Percentiles rank a stretch among this genome's conserved stretches.
Conservation (phyloP, 148 eudicot genomes). For the Nepenthes mirabilis region DNA sequence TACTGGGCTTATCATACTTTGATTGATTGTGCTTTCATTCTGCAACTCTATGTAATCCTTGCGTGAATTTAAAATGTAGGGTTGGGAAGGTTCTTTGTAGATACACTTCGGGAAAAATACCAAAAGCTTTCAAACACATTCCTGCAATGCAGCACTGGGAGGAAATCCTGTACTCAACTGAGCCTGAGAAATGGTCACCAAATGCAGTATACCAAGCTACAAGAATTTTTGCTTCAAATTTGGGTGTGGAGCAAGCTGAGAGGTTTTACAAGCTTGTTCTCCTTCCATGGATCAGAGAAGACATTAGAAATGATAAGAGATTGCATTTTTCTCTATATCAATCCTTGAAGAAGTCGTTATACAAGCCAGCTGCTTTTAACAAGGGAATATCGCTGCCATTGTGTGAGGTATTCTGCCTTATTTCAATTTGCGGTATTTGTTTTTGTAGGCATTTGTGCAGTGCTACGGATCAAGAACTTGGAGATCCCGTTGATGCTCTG, state of each 20-base stretch:
- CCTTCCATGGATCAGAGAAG: conserved; percentile 78
- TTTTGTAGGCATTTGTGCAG: background rate
- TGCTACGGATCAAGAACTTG: too few relatives aligned
- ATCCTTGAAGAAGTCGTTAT: conserved; percentile 63
- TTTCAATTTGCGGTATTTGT: background rate
- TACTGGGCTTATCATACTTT: conserved; percentile 12
- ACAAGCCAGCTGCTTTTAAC: conserved; percentile 94
- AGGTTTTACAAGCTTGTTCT: conserved; percentile 74
- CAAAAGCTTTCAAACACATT: conserved; percentile 73
- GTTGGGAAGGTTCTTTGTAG: conserved; percentile 61
- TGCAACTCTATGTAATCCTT: background rate
- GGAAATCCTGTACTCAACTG: conserved; percentile 78
- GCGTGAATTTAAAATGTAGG: conserved; percentile 24
- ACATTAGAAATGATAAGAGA: conserved; percentile 69
- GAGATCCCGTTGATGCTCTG: too few relatives aligned
- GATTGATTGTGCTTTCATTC: background rate
- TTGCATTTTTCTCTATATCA: too few relatives aligned
- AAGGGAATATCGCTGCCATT: conserved; percentile 83
- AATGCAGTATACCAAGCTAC: conserved; percentile 84
- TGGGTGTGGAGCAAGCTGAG: conserved; percentile 71
- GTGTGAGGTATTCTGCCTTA: conserved; percentile 48
- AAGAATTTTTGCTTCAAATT: conserved; percentile 82
- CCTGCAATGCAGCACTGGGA: conserved; percentile 64
- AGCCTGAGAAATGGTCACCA: conserved; percentile 94
- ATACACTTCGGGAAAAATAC: conserved; percentile 74